These are phyloP conservation scores for Mycena alexandri DNA, from an alignment of 768 basidiomycete species.

Conservation along the genomic window DNA sequence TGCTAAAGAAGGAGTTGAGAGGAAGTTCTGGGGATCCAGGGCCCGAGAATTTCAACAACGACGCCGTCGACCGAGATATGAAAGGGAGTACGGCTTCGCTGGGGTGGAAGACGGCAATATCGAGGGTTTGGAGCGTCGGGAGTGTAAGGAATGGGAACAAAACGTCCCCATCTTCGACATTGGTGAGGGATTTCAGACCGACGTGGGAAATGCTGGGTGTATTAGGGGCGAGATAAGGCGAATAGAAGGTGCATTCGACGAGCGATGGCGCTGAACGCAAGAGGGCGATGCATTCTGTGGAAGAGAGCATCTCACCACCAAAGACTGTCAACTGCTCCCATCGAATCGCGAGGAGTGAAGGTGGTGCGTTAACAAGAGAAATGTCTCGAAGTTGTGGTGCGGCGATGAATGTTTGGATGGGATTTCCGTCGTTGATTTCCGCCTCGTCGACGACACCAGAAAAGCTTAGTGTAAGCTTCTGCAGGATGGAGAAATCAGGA, in stretches of 20 bases:
- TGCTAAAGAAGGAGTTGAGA: neutral
- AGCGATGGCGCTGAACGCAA: slow-evolving; percentile 4
- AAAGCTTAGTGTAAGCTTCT: neutral
- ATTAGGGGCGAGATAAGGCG: neutral
- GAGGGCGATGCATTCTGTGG: neutral
- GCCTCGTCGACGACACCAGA: neutral
- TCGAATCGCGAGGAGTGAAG: neutral
- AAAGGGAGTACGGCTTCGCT: neutral
- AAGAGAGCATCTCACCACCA: neutral
- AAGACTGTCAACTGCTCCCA: slow-evolving; percentile 13
- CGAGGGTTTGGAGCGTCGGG: neutral
- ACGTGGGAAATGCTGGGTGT: neutral
- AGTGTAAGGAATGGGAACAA: slow-evolving; percentile 3
- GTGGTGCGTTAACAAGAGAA: neutral
- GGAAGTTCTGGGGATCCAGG: neutral
- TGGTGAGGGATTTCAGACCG: neutral
- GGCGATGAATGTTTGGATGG: slow-evolving; percentile 1
- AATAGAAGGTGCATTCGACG: neutral
- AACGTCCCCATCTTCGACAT: too few relatives aligned
- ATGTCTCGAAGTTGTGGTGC: slow-evolving; percentile 21
- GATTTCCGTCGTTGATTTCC: neutral
- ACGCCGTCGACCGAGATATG: neutral
- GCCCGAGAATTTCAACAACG: neutral
- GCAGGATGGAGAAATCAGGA: neutral
- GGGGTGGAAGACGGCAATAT: neutral